Conservation (phyloP, 78 protist species). For the Dictyostelium capitatum region DNA sequence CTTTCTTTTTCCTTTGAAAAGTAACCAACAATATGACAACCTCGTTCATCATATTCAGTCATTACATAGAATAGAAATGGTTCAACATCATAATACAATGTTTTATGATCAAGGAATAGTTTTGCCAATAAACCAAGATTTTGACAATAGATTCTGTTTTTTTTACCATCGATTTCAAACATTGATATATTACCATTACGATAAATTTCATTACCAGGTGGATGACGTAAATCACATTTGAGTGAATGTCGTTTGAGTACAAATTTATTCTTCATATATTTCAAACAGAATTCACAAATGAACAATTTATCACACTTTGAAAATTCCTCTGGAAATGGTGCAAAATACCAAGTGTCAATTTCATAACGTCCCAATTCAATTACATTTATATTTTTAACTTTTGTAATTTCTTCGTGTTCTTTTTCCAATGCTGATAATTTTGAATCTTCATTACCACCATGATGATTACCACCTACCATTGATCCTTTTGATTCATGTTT, state of each 20-base stretch:
- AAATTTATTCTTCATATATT: slow-evolving; percentile 89
- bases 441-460: slow-evolving; percentile 30
- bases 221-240: slow-evolving; percentile 90
- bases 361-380: slow-evolving; percentile 91
- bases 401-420: slow-evolving; percentile 95
- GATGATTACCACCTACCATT: neutral
- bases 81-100: slow-evolving; percentile 95
- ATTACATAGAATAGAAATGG: slow-evolving; percentile 97
- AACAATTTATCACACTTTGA: slow-evolving; percentile 82
- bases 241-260: slow-evolving; percentile 86
- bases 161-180: slow-evolving; percentile 96
- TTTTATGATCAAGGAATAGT: slow-evolving; percentile 97
- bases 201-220: slow-evolving; percentile 98
- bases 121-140: slow-evolving; percentile 96
- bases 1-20: slow-evolving; percentile 96
- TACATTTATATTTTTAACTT: slow-evolving; percentile 92
- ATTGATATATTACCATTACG: slow-evolving; percentile 85
- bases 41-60: slow-evolving; percentile 90
- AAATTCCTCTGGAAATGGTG: slow-evolving; percentile 97
- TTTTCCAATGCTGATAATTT: slow-evolving; percentile 81
- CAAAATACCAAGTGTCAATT: slow-evolving; percentile 97
- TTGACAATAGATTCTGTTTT: slow-evolving; percentile 95
- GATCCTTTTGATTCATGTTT: slow-evolving; percentile 24
- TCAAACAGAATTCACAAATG: slow-evolving; percentile 96
- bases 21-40: slow-evolving; percentile 97